These are phyloP conservation scores for Cyclostephanos invisitatus DNA, from an alignment of 108 stramenopile genomes.

Conservation along the genomic window DNA sequence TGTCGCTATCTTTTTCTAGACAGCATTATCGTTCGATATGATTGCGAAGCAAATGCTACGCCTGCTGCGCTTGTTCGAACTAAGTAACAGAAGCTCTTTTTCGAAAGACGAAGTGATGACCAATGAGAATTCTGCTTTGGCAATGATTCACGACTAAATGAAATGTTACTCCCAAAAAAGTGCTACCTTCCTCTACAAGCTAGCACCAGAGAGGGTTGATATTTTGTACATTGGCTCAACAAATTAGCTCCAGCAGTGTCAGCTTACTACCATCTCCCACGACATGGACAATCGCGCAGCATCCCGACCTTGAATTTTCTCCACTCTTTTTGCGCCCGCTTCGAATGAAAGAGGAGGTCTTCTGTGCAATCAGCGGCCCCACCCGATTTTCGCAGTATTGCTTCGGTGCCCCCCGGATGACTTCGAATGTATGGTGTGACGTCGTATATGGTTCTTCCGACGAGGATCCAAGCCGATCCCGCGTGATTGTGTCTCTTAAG, in stretches of 20 bases:
- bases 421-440: conserved; percentile 64
- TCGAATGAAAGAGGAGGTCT: conserved; percentile 75
- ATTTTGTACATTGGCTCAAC: neutral
- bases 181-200: too few species aligned
- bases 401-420: conserved; percentile 78
- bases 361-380: conserved; percentile 68
- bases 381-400: conserved; percentile 66
- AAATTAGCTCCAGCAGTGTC: neutral
- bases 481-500: conserved; percentile 61
- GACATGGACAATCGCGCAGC: conserved; percentile 32
- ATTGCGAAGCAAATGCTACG: neutral
- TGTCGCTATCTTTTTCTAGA: neutral
- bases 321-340: conserved; percentile 58
- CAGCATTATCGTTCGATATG: neutral
- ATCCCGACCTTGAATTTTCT: conserved; percentile 57
- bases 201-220: neutral
- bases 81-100: too few species aligned
- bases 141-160: neutral
- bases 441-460: conserved; percentile 77
- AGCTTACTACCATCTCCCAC: neutral
- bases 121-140: too few species aligned
- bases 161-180: neutral
- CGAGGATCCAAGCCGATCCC: conserved; percentile 79
- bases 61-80: too few species aligned
- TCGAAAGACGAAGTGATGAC: too few species aligned